phyloP scores from a whole-genome alignment of 768 basidiomycete genomes.

The Crucibulum laeve region DNA sequence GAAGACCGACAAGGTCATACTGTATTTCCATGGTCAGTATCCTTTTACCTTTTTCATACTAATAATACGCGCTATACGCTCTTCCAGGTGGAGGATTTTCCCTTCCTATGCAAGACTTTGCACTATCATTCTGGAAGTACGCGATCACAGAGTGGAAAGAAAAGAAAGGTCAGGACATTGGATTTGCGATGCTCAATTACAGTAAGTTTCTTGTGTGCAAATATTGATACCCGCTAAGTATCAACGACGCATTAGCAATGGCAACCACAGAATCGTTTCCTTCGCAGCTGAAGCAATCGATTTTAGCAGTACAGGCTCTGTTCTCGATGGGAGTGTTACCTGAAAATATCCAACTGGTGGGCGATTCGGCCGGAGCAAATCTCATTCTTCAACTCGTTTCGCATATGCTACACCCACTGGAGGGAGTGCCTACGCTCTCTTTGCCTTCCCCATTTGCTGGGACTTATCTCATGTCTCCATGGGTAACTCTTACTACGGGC shows the following conservation, averaged over 20 bases:
- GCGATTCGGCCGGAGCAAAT: slow-evolving; percentile 37
- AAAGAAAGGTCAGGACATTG: slow-evolving; percentile 15
- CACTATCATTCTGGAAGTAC: slow-evolving; percentile 23
- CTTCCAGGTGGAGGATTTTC: slow-evolving; percentile 27
- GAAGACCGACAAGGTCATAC: slow-evolving; percentile 15
- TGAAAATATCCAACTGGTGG: slow-evolving; percentile 25
- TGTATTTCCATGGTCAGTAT: slow-evolving; percentile 20
- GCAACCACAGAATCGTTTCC: slow-evolving; percentile 29
- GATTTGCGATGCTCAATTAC: slow-evolving; percentile 25
- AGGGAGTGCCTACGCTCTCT: slow-evolving; percentile 17
- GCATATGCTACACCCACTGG: slow-evolving; percentile 30
- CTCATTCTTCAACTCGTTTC: slow-evolving; percentile 30
- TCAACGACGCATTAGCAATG: slow-evolving; percentile 18
- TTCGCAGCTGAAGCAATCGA: slow-evolving; percentile 24
- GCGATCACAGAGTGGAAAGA: slow-evolving; percentile 17
- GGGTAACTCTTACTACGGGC: slow-evolving; percentile 26
- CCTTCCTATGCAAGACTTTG: slow-evolving; percentile 13
- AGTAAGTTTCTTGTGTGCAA: slow-evolving; percentile 14
- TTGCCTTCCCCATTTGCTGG: slow-evolving; percentile 21
- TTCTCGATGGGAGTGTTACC: slow-evolving; percentile 23
- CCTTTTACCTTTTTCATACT: neutral
- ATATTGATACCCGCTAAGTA: neutral
- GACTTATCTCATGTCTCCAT: slow-evolving; percentile 34
- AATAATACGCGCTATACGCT: neutral
- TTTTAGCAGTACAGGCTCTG: slow-evolving; percentile 26